Percentiles rank a stretch among this genome's conserved stretches.
These are phyloP conservation scores for Alternaria gansuensis DNA, from an alignment of 2,329 filamentous ascomycete genomes.

Conservation along the genomic window DNA sequence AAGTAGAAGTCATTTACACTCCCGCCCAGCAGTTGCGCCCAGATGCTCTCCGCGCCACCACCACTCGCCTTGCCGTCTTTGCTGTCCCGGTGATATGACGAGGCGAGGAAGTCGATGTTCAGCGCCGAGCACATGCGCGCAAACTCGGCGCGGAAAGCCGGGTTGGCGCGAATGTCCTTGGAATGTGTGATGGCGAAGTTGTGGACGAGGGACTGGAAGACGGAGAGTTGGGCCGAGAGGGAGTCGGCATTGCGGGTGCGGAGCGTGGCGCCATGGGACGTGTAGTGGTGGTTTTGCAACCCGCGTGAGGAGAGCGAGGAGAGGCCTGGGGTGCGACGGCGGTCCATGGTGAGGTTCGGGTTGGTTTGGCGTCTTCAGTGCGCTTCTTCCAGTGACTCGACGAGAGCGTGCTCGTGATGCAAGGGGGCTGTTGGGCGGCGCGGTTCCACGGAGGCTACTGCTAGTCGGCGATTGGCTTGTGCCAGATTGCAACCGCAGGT, in stretches of 20 bases:
- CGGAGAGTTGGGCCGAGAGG: conserved; percentile 89
- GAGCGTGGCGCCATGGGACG: conserved; percentile 86
- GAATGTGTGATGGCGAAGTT: conserved; percentile 95
- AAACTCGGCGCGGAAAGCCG: conserved; percentile 94
- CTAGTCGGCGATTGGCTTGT: neutral
- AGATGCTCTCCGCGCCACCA: conserved; percentile 73
- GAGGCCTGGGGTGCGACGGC: conserved; percentile 84
- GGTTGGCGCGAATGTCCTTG: conserved; percentile 94
- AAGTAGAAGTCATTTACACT: conserved; percentile 99
- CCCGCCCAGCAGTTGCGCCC: conserved; percentile 89
- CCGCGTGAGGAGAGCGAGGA: conserved; percentile 68
- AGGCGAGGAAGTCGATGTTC: conserved; percentile 89
- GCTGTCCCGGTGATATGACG: conserved; percentile 59
- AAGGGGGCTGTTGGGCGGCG: conserved; percentile 5
- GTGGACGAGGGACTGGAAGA: conserved; percentile 94
- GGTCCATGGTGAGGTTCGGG: conserved; percentile 50
- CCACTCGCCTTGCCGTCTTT: conserved; percentile 58
- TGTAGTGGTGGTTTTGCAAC: conserved; percentile 87
- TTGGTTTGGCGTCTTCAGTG: neutral
- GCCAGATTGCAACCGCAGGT: neutral
- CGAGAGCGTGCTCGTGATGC: conserved; percentile 1
- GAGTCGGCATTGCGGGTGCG: conserved; percentile 84
- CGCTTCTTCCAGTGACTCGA: neutral
- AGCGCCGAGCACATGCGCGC: conserved; percentile 98
- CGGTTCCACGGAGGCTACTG: conserved; percentile 3